Base-by-base conservation (phyloP, 345 rosid genomes). In the Rhodamnia argentea region DNA sequence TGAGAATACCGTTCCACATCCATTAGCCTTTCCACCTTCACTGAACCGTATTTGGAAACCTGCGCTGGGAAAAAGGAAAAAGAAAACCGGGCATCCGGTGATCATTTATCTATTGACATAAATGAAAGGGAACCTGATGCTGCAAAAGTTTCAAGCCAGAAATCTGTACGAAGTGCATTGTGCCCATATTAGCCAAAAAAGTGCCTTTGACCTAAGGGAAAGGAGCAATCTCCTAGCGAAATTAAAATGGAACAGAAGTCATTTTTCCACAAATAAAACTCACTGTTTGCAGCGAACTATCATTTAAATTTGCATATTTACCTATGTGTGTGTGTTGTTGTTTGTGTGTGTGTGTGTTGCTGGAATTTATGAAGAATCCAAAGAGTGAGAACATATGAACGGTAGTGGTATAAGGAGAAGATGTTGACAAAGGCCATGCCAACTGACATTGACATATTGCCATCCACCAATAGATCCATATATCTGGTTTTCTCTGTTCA, bases 11-110 rank as follows among this genome's bases (percentile, higher is more conserved):
- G 93, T 87, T 96, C 99, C 84, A 96, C 87, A 89, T 95, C 92
- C 99, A 96, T 96, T 52, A 97, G 98, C 87, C 91, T 94, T 88
- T 97, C 98, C 58, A 96, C 98, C 87, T 90, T 95, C 83, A 97
- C 98, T 2, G 99, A 96, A 78, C 99, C 98, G 84, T 85, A 82
- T 85, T 94, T 92, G 4, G 98, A 92, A 52, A 97, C 99, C 96
- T 94, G 42, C 85, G 6, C 47, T 26, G 16, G 81, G 81, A 0
- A 18, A 70, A 0, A 22, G 37, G 6, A 88, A 54, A 52, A 81
- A 90, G 15, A 14, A 58, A 29, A 52, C 51, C 13, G 18, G 83
- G 27, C 64, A 59, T n/a, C 60, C 8, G 59, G 37, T 40, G 53
- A 27, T 52, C 54, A 44, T 26, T 37, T 81, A 29, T 78, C 42